Percentiles rank a stretch among this genome's conserved stretches.
Evolutionary conservation across 139 green algal species (phyloP).

Genomic region (Desmodesmus armatus): DNA sequence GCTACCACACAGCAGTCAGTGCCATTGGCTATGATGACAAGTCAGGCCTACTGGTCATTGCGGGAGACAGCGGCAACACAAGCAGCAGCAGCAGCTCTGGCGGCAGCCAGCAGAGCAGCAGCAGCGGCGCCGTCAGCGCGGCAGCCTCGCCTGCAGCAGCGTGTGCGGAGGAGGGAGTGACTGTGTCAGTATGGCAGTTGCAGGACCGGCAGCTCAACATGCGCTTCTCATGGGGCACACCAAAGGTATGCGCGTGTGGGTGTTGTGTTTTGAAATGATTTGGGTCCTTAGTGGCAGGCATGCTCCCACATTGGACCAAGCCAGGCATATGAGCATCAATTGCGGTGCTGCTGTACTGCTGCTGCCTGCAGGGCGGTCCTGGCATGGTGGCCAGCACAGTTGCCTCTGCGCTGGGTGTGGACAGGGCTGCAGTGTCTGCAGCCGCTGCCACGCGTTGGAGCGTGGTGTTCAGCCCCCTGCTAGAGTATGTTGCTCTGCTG

Average conservation of each 20-base stretch:
- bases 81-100: not conserved
- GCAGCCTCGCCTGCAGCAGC: slow-evolving; percentile 1
- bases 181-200: slow-evolving; percentile 29
- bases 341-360: not conserved
- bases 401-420: slow-evolving; percentile 19
- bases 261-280: not conserved
- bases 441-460: slow-evolving; percentile 22
- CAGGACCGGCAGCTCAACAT: slow-evolving; percentile 5
- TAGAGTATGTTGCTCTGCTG: slow-evolving; percentile 34
- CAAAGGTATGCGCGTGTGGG: not conserved
- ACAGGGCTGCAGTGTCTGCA: slow-evolving; percentile 11
- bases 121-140: not conserved
- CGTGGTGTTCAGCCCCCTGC: slow-evolving; percentile 20
- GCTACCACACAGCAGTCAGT: slow-evolving; percentile 16
- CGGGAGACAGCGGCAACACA: slow-evolving; percentile 25
- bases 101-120: not conserved
- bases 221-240: not conserved
- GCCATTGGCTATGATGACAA: slow-evolving; percentile 26
- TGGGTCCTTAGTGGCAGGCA: too few species aligned
- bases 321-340: too few species aligned
- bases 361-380: not conserved
- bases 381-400: not conserved
- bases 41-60: slow-evolving; percentile 10
- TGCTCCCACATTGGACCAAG: too few species aligned
- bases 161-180: slow-evolving; percentile 27